Conservation (phyloP, 805 yeast genomes). For the Martiniozyma abietophila region DNA sequence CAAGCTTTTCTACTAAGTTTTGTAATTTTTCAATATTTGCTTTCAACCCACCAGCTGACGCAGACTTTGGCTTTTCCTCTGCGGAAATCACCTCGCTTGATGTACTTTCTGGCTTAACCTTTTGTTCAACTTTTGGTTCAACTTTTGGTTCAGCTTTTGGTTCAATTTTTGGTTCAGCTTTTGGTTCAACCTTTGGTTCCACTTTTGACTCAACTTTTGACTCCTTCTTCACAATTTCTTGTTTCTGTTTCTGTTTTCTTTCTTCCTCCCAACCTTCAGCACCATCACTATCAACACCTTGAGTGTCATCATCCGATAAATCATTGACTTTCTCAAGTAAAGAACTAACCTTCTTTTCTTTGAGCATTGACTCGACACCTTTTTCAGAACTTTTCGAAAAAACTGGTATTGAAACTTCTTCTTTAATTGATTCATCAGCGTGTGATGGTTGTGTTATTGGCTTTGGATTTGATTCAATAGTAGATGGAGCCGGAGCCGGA, state of each 20-base stretch:
- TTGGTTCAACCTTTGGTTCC: constrained; percentile 18
- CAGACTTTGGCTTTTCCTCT: constrained; percentile 15
- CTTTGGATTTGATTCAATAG: not conserved
- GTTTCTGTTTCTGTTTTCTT: constrained; percentile 1
- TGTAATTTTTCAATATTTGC: constrained; percentile 64
- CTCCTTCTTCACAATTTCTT: constrained; percentile 5
- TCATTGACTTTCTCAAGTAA: constrained; percentile 37
- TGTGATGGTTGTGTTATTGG: not conserved
- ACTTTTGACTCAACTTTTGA: constrained; percentile 1
- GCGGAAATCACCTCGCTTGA: constrained; percentile 13
- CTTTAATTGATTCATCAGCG: constrained; percentile 5
- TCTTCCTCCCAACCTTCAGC: too few relatives aligned
- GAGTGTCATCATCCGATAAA: constrained; percentile 32
- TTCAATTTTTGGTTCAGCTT: constrained; percentile 6
- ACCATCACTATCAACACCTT: too few relatives aligned
- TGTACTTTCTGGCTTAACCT: constrained; percentile 11
- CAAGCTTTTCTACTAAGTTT: constrained; percentile 46
- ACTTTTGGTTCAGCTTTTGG: constrained; percentile 12
- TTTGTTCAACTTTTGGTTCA: constrained; percentile 11
- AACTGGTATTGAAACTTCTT: constrained; percentile 11
- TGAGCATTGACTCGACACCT: constrained; percentile 40
- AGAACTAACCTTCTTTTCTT: constrained; percentile 37
- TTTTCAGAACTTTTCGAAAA: constrained; percentile 24
- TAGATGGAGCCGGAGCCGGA: not conserved
- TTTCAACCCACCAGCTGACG: constrained; percentile 55